Conservation (phyloP, 371 early-diverging fungal species). For the Umbelopsis sp. region DNA sequence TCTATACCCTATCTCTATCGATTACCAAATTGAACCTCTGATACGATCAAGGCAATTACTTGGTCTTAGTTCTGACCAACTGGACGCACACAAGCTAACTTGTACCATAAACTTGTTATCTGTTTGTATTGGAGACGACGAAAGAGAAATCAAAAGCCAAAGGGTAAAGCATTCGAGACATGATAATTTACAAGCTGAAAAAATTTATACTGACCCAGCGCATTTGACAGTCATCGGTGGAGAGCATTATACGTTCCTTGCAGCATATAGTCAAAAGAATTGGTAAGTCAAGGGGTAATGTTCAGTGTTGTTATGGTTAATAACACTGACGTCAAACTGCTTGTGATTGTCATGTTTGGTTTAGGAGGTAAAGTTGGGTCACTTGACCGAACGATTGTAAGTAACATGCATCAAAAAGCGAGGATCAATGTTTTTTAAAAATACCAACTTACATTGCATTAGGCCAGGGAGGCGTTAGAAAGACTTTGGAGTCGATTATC, state of each 20-base stretch:
- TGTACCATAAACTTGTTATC: constrained; percentile 1
- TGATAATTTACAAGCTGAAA: neutral
- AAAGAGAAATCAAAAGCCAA: neutral
- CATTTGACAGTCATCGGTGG: neutral
- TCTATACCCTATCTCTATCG: neutral
- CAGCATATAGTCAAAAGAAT: constrained; percentile 29
- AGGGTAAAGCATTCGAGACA: neutral
- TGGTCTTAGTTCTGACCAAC: neutral
- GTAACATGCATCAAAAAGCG: constrained; percentile 11
- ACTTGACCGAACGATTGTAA: constrained; percentile 36
- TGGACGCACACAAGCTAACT: constrained; percentile 5
- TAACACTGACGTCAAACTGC: neutral
- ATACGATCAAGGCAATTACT: neutral
- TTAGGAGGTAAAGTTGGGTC: constrained; percentile 34
- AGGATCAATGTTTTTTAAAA: neutral
- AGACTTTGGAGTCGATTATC: constrained; percentile 42
- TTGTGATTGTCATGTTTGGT: constrained; percentile 16
- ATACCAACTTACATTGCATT: neutral
- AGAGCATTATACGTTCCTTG: neutral
- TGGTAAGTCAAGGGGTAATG: constrained; percentile 25
- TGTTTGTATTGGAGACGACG: neutral
- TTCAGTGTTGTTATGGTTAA: neutral
- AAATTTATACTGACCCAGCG: neutral
- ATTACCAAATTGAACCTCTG: neutral
- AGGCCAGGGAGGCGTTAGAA: constrained; percentile 47